A percentile compares a stretch with the other conserved stretches of the same genome.
These are phyloP conservation scores for Leptographium procerum DNA, from an alignment of 2,329 filamentous ascomycete genomes.

Conservation along the genomic window DNA sequence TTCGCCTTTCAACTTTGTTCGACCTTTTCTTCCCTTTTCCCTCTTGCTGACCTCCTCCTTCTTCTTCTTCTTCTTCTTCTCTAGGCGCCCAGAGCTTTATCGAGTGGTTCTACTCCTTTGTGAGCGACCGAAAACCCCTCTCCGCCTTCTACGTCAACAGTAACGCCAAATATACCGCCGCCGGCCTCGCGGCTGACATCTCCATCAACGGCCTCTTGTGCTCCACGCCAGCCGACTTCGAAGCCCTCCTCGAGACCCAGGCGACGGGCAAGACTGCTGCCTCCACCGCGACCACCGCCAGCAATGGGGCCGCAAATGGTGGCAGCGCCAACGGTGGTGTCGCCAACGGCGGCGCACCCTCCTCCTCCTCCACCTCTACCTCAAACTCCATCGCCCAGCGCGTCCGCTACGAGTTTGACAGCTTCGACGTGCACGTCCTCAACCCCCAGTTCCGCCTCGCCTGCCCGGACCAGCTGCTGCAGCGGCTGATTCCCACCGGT, in stretches of 20 bases:
- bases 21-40: background rate
- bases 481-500: constrained; percentile 1
- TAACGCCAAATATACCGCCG: constrained; percentile 36
- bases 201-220: constrained; percentile 67
- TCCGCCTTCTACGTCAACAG: constrained; percentile 59
- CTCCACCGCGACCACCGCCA: background rate
- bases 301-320: too few relatives aligned
- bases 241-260: constrained; percentile 56
- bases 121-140: constrained; percentile 51
- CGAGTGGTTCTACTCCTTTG: constrained; percentile 62
- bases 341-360: background rate
- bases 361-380: background rate
- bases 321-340: constrained; percentile 4
- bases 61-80: too few relatives aligned
- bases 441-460: constrained; percentile 54
- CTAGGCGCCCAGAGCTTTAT: constrained; percentile 61
- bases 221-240: constrained; percentile 51
- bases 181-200: constrained; percentile 53
- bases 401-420: constrained; percentile 60
- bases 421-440: constrained; percentile 66
- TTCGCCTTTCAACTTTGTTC: background rate
- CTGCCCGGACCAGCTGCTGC: constrained; percentile 34
- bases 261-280: constrained; percentile 23
- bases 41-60: background rate
- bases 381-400: constrained; percentile 20